Evolutionary conservation across 2,329 filamentous ascomycete species (phyloP).

Genomic region (Penicillium sp.): DNA sequence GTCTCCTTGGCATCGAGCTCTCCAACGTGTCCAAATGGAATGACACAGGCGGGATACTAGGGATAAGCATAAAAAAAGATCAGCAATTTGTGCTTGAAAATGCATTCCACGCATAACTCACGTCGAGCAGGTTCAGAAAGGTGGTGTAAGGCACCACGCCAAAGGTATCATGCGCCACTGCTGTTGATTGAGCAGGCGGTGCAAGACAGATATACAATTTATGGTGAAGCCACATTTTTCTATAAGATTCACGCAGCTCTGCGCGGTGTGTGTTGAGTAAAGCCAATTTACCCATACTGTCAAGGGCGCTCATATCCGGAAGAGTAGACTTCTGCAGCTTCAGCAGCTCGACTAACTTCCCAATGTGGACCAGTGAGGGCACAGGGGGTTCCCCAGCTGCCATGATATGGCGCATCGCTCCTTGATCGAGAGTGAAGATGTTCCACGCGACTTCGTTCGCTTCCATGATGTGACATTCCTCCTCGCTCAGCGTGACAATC

Average conservation of each 20-base stretch:
- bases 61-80: background rate
- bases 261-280: conserved; percentile 27
- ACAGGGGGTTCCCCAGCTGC: conserved; percentile 27
- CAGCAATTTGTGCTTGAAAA: background rate
- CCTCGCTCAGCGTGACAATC: conserved; percentile 33
- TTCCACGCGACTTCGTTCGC: conserved; percentile 21
- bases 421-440: conserved; percentile 24
- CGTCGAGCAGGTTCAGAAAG: conserved; percentile 52
- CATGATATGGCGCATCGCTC: conserved; percentile 13
- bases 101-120: conserved; percentile 26
- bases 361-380: conserved; percentile 14
- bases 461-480: conserved; percentile 12
- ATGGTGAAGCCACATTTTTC: conserved; percentile 42
- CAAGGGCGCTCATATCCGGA: conserved; percentile 11
- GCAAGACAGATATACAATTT: conserved; percentile 51
- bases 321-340: background rate
- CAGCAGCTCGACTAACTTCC: conserved; percentile 8
- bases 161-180: conserved; percentile 50
- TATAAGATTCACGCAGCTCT: conserved; percentile 39
- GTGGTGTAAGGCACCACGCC: conserved; percentile 41
- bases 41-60: conserved; percentile 50
- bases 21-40: conserved; percentile 38
- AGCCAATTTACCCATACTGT: conserved; percentile 16
- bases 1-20: conserved; percentile 10
- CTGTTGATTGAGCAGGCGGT: conserved; percentile 49